These are phyloP conservation scores for Tremella yokohamensis DNA, from an alignment of 768 basidiomycete genomes.

Conservation along the genomic window DNA sequence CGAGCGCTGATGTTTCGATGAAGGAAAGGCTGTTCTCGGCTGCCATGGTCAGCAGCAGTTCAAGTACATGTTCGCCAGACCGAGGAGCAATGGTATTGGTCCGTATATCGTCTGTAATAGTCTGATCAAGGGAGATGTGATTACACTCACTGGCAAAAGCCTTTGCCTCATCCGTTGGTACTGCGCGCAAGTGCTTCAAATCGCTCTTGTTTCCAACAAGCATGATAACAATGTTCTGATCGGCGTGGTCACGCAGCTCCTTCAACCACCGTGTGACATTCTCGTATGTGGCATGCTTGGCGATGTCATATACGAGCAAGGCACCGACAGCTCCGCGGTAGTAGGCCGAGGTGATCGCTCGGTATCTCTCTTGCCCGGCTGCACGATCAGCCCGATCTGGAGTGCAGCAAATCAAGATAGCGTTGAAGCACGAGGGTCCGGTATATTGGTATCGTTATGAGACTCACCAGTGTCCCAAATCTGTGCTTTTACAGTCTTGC, in stretches of 20 bases:
- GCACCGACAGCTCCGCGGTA: conserved; percentile 83
- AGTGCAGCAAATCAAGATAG: neutral
- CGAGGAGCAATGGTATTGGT: too few relatives aligned
- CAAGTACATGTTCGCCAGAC: neutral
- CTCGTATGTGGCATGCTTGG: conserved; percentile 66
- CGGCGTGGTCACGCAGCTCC: conserved; percentile 89
- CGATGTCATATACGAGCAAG: conserved; percentile 53
- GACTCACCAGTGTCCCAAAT: conserved; percentile 94
- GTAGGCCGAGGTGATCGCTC: conserved; percentile 96
- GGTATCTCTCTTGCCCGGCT: conserved; percentile 97
- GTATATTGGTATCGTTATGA: neutral
- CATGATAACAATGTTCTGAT: conserved; percentile 83
- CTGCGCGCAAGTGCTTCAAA: conserved; percentile 93
- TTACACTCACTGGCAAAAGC: conserved; percentile 69
- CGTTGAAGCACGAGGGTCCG: neutral
- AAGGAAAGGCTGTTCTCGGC: conserved; percentile 89
- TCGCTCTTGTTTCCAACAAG: conserved; percentile 98
- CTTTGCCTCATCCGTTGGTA: conserved; percentile 96
- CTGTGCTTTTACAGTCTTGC: conserved; percentile 95
- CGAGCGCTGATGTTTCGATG: conserved; percentile 99
- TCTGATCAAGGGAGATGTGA: too few relatives aligned
- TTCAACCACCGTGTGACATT: conserved; percentile 95
- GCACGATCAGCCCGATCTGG: conserved; percentile 12
- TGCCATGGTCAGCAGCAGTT: conserved; percentile 39
- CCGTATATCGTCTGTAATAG: too few relatives aligned